Percentiles rank a stretch among this genome's conserved stretches.
Evolutionary conservation across 352 stramenopile genomes (phyloP).

Genomic region (Phytophthora uliginosa): DNA sequence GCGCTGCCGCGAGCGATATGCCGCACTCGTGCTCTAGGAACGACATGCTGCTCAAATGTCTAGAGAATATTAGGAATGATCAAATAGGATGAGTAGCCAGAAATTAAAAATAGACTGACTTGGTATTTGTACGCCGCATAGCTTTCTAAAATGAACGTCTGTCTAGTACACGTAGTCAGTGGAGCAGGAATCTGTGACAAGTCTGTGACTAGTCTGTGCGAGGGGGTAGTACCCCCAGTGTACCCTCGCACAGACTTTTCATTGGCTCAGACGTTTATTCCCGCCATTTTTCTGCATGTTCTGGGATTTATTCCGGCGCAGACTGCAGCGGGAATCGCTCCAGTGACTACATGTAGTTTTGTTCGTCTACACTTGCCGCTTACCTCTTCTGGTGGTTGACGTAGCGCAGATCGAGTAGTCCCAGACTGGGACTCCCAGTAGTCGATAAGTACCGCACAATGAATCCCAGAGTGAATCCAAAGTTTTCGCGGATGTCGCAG

Average conservation of each 20-base stretch:
- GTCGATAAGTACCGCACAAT: slow-evolving; percentile 31
- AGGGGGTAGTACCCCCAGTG: too few species aligned
- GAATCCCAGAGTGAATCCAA: slow-evolving; percentile 33
- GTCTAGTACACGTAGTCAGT: not conserved
- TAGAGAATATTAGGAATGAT: not conserved
- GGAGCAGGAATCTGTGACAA: too few species aligned
- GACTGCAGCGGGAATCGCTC: too few species aligned
- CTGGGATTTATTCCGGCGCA: too few species aligned
- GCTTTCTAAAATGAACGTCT: not conserved
- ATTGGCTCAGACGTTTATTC: too few species aligned
- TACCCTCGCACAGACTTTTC: too few species aligned
- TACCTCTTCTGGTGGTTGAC: slow-evolving; percentile 53
- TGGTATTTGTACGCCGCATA: not conserved
- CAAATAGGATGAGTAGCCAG: not conserved
- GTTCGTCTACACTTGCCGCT: too few species aligned
- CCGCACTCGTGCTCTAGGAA: slow-evolving; percentile 28
- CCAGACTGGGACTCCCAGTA: slow-evolving; percentile 28
- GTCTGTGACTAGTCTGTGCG: too few species aligned
- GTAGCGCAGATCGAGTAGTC: slow-evolving; percentile 34
- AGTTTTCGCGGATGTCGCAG: slow-evolving; percentile 37
- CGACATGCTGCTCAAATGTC: slow-evolving; percentile 13
- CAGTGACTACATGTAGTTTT: too few species aligned
- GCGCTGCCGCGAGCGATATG: slow-evolving; percentile 26
- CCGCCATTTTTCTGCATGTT: too few species aligned
- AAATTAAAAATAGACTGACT: not conserved